A percentile compares a stretch with the other conserved stretches of the same genome.
Evolutionary conservation across 306 rosid genomes (phyloP).

Genomic region (Cucurbita moschata): DNA sequence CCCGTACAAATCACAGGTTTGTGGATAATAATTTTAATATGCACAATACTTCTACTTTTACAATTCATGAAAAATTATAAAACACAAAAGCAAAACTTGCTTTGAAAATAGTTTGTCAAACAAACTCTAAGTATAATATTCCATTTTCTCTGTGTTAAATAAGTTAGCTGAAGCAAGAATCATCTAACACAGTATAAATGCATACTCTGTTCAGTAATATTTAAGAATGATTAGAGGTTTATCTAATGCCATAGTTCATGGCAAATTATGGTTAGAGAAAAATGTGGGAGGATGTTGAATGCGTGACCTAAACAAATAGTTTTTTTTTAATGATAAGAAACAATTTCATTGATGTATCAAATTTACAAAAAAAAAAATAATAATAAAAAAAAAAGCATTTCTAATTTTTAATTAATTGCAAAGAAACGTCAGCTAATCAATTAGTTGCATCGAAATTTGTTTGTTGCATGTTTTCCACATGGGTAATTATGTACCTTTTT

Average conservation of each 20-base stretch:
- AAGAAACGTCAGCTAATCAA: no score
- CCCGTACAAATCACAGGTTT: neutral
- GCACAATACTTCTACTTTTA: neutral
- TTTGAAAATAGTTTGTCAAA: neutral
- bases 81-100: neutral
- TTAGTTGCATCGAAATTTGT: neutral
- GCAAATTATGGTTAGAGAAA: neutral
- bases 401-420: neutral
- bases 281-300: neutral
- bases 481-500: neutral
- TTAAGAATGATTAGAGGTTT: neutral
- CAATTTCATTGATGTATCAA: no score
- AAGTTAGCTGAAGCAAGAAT: neutral
- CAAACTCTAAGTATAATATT: neutral
- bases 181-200: neutral
- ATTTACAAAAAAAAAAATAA: no score
- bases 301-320: neutral
- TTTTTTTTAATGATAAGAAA: neutral
- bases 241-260: neutral
- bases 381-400: no score
- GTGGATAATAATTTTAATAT: neutral
- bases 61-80: neutral
- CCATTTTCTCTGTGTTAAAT: neutral
- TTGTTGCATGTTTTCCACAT: neutral
- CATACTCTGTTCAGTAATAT: neutral